Evolutionary conservation across 495 filamentous ascomycete species (phyloP).

Genomic region (Aspergillus indologenus): DNA sequence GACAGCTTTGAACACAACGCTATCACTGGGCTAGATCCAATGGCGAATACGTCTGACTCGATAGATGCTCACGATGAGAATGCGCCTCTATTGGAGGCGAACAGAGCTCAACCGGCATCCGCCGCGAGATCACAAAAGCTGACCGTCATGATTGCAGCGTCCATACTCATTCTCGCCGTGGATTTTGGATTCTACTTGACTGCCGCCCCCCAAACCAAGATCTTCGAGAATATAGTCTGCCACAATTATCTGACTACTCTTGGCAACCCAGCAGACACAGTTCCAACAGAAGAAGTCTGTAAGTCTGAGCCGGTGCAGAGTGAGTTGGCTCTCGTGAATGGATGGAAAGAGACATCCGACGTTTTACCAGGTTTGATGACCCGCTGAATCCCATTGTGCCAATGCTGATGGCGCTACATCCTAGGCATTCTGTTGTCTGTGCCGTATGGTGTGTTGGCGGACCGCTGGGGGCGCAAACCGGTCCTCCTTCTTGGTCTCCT

Average conservation of each 20-base stretch:
- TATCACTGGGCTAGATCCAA: neutral
- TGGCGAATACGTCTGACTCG: neutral
- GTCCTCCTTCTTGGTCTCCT: slow-evolving; percentile 34
- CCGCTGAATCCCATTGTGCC: neutral
- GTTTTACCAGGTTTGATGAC: slow-evolving; percentile 30
- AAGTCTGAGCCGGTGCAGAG: slow-evolving; percentile 44
- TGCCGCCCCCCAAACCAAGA: slow-evolving; percentile 32
- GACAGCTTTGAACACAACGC: neutral
- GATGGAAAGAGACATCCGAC: slow-evolving; percentile 40
- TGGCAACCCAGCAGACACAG: neutral
- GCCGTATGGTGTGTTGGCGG: slow-evolving; percentile 33
- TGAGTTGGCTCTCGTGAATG: slow-evolving; percentile 40
- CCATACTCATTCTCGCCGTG: slow-evolving; percentile 16
- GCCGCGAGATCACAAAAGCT: slow-evolving; percentile 16
- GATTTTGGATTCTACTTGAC: slow-evolving; percentile 31
- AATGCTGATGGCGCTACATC: neutral
- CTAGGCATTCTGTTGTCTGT: slow-evolving; percentile 33
- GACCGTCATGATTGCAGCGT: slow-evolving; percentile 18
- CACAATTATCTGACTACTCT: neutral
- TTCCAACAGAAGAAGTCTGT: slow-evolving; percentile 22
- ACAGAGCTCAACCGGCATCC: neutral
- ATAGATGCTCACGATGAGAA: neutral
- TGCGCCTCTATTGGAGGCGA: neutral
- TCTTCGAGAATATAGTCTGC: slow-evolving; percentile 43
- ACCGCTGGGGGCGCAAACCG: slow-evolving; percentile 46